Evolutionary conservation across 1,284 basidiomycete genomes (phyloP).

Genomic region (Baeospora myosura): DNA sequence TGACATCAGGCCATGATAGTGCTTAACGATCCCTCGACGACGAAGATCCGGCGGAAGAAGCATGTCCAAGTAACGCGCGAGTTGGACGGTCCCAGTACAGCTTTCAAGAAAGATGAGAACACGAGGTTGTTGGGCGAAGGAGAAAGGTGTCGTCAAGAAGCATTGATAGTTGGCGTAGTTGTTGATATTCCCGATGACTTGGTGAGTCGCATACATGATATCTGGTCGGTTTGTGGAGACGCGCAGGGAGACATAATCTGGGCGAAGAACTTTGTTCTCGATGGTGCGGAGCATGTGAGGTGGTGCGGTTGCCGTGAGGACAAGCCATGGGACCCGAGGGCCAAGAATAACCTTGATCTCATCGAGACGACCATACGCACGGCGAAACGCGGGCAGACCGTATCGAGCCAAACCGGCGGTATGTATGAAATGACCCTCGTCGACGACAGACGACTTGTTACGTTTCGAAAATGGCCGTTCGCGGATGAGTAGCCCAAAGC

Average conservation of each 20-base stretch:
- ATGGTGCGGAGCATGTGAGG: constrained; percentile 19
- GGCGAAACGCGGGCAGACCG: constrained; percentile 20
- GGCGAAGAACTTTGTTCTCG: constrained; percentile 12
- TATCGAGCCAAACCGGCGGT: constrained; percentile 17
- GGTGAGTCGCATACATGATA: constrained; percentile 23
- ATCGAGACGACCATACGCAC: constrained; percentile 10
- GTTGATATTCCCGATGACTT: constrained; percentile 14
- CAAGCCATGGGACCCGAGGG: constrained; percentile 11
- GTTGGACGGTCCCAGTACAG: neutral
- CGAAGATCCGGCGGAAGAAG: neutral
- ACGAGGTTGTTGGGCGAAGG: neutral
- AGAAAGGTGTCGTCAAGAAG: constrained; percentile 16
- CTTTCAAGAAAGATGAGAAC: constrained; percentile 7
- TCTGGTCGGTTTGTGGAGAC: constrained; percentile 23
- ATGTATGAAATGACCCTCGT: constrained; percentile 18
- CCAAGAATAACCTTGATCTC: constrained; percentile 2
- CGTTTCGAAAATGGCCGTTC: neutral
- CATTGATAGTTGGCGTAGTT: constrained; percentile 21
- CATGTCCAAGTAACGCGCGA: neutral
- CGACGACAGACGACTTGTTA: neutral
- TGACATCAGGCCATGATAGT: constrained; percentile 7
- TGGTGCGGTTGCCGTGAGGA: constrained; percentile 21
- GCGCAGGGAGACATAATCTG: constrained; percentile 11
- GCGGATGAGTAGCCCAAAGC: neutral
- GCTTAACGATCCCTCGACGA: neutral